phyloP scores from a whole-genome alignment of 2,329 filamentous ascomycete genomes.

The Geosmithia putterillii region DNA sequence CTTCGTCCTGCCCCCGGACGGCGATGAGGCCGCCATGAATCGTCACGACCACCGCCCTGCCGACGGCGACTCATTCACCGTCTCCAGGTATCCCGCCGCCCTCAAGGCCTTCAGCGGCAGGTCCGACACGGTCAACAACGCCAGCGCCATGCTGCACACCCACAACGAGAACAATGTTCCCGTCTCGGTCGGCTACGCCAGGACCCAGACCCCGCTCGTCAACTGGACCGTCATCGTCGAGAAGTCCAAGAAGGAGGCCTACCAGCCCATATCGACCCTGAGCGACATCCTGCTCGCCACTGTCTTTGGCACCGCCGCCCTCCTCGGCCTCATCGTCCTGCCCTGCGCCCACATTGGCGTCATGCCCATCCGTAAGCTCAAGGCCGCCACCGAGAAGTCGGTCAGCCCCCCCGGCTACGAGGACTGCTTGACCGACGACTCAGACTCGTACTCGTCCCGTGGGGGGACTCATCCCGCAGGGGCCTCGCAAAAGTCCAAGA shows the following conservation, averaged over 20 bases:
- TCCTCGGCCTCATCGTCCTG: conserved; percentile 58
- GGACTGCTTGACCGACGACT: conserved; percentile 27
- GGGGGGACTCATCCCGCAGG: conserved; percentile 8
- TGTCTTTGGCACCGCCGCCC: conserved; percentile 70
- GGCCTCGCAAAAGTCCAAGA: conserved; percentile 29
- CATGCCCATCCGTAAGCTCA: conserved; percentile 64
- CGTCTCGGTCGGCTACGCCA: conserved; percentile 73
- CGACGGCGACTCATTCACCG: conserved; percentile 37
- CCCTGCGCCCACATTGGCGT: conserved; percentile 76
- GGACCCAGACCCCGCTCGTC: conserved; percentile 53
- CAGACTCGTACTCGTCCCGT: conserved; percentile 25
- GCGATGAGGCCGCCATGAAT: conserved; percentile 17
- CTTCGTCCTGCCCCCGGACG: conserved; percentile 47
- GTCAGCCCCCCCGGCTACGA: conserved; percentile 53
- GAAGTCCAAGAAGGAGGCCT: conserved; percentile 62
- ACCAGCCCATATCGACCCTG: conserved; percentile 61
- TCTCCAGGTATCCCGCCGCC: conserved; percentile 51
- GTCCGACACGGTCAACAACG: conserved; percentile 46
- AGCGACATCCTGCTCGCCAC: conserved; percentile 72
- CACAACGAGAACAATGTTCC: conserved; percentile 56
- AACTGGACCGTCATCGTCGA: conserved; percentile 80
- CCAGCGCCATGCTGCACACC: conserved; percentile 55
- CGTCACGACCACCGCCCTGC: conserved; percentile 3
- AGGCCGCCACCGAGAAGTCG: conserved; percentile 62
- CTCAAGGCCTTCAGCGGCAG: conserved; percentile 43